Evolutionary conservation across 2,329 filamentous ascomycete genomes (phyloP).

Genomic region (Metarhizium album): DNA sequence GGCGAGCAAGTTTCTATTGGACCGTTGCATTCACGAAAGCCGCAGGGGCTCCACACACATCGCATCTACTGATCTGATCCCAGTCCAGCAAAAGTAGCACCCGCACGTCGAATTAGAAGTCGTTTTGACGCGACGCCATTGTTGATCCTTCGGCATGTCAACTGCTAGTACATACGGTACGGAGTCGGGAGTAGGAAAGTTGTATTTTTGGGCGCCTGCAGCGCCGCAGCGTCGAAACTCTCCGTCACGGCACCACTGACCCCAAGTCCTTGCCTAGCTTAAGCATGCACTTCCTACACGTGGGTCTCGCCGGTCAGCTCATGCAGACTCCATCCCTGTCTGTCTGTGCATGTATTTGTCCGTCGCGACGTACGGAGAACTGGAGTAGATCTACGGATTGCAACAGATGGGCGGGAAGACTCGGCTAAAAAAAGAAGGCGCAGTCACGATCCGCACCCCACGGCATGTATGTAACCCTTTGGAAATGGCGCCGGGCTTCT

Average conservation of each 20-base stretch:
- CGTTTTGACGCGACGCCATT: neutral
- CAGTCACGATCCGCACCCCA: neutral
- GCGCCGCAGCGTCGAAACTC: neutral
- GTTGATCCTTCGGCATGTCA: too few species aligned
- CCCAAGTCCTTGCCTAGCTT: too few species aligned
- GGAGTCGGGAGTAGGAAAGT: too few species aligned
- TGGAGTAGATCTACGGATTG: neutral
- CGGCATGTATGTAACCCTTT: neutral
- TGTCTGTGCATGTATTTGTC: neutral
- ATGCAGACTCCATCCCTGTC: neutral
- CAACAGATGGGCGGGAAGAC: neutral
- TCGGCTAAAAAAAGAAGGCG: neutral
- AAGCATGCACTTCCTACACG: too few species aligned
- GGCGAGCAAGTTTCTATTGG: slow-evolving; percentile 33
- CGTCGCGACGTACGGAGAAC: neutral
- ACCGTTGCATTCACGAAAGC: neutral
- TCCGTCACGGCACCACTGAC: neutral
- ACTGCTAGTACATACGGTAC: too few species aligned
- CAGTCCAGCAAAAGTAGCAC: neutral
- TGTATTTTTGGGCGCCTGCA: neutral
- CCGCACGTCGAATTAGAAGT: too few species aligned
- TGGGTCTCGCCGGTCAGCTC: neutral
- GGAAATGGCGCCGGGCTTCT: neutral
- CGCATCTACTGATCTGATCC: neutral
- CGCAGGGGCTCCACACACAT: slow-evolving; percentile 1